These are phyloP conservation scores for Diaporthe sp. DNA, from an alignment of 2,329 filamentous ascomycete genomes.

Conservation along the genomic window DNA sequence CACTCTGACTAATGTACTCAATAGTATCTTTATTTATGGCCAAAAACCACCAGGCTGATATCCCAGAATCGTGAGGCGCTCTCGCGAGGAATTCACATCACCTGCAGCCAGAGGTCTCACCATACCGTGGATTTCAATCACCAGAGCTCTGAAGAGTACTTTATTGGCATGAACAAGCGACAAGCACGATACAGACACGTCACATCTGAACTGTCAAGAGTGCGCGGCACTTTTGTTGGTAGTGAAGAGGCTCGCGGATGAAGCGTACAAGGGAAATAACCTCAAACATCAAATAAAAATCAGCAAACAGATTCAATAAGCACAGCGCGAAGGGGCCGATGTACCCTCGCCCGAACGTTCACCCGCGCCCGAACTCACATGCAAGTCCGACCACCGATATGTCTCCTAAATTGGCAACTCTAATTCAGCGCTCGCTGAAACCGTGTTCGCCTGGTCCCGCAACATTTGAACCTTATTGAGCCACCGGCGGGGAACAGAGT, in stretches of 20 bases:
- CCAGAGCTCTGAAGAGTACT: not conserved
- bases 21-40: conserved; percentile 17
- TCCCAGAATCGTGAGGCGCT: too few relatives aligned
- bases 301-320: not conserved
- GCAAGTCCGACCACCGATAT: not conserved
- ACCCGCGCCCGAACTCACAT: not conserved
- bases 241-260: not conserved
- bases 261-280: too few relatives aligned
- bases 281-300: not conserved
- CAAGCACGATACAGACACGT: not conserved
- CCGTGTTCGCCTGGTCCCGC: conserved; percentile 1
- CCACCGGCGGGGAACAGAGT: not conserved
- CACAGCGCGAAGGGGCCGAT: not conserved
- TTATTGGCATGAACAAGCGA: too few relatives aligned
- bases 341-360: not conserved
- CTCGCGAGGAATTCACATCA: not conserved
- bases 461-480: not conserved
- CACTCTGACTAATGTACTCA: not conserved
- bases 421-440: not conserved
- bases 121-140: not conserved
- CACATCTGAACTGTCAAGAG: not conserved
- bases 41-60: conserved; percentile 8
- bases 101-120: not conserved
- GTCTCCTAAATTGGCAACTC: not conserved
- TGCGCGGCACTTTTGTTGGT: not conserved